phyloP scores from a whole-genome alignment of 2,329 filamentous ascomycete genomes.

The Periconia sp. region DNA sequence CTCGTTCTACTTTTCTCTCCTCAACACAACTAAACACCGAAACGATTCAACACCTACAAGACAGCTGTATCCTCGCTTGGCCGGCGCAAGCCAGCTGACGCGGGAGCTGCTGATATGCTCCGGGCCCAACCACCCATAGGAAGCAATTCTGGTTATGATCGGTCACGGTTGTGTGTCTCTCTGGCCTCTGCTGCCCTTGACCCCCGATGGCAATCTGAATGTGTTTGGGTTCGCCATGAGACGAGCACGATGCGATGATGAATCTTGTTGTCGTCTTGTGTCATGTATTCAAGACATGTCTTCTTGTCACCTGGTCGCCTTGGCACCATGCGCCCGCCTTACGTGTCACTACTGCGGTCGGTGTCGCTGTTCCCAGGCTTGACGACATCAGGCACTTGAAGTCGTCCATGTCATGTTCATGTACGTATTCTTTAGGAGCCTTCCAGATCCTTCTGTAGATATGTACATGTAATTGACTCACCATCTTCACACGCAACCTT shows the following conservation, averaged over 20 bases:
- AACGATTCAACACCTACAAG: conserved; percentile 71
- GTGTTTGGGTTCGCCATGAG: neutral
- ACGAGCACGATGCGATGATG: neutral
- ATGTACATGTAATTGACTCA: too few species aligned
- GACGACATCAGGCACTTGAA: too few species aligned
- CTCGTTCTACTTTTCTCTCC: conserved; percentile 30
- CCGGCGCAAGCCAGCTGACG: conserved; percentile 49
- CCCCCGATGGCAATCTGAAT: neutral
- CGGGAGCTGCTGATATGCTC: conserved; percentile 54
- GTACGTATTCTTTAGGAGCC: too few species aligned
- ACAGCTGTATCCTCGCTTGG: conserved; percentile 58
- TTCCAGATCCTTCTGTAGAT: too few species aligned
- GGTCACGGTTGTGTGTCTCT: conserved; percentile 40
- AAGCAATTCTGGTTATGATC: conserved; percentile 50
- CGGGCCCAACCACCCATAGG: conserved; percentile 51
- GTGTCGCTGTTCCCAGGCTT: too few species aligned
- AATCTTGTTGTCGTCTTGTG: neutral
- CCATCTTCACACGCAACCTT: too few species aligned
- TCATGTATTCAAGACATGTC: neutral
- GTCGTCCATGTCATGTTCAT: too few species aligned
- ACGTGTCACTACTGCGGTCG: too few species aligned
- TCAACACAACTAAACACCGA: conserved; percentile 76
- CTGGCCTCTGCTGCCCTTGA: neutral
- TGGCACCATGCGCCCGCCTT: too few species aligned
- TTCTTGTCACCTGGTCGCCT: neutral